Evolutionary conservation across 2,329 filamentous ascomycete genomes (phyloP).

Genomic region (Fusarium sp.): DNA sequence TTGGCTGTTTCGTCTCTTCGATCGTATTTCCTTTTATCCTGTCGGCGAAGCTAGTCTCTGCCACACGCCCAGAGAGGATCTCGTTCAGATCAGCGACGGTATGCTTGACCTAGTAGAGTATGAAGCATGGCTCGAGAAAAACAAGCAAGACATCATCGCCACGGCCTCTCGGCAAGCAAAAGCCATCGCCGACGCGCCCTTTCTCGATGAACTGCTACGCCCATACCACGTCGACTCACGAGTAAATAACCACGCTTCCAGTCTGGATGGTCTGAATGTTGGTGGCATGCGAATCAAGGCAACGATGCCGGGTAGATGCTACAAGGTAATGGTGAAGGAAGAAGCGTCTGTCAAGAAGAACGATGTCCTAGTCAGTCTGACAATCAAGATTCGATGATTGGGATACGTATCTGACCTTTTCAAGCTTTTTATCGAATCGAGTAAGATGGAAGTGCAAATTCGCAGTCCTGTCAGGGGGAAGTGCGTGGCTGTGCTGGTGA

Average conservation of each 20-base stretch:
- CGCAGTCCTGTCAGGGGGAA: constrained; percentile 43
- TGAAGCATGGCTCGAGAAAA: constrained; percentile 45
- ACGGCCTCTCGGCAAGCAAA: constrained; percentile 34
- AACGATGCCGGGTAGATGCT: constrained; percentile 49
- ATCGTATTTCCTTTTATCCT: constrained; percentile 48
- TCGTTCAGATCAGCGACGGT: constrained; percentile 43
- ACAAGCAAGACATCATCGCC: constrained; percentile 42
- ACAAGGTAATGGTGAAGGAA: constrained; percentile 45
- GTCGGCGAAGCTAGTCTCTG: constrained; percentile 45
- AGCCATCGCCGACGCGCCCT: constrained; percentile 43
- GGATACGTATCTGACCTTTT: constrained; percentile 2
- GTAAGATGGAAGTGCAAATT: constrained; percentile 52
- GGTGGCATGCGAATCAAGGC: constrained; percentile 43
- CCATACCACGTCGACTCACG: constrained; percentile 38
- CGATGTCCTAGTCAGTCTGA: constrained; percentile 43
- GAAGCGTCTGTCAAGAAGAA: constrained; percentile 41
- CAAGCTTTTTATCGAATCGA: constrained; percentile 49
- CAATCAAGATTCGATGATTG: neutral
- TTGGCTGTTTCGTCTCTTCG: constrained; percentile 47
- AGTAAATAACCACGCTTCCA: neutral
- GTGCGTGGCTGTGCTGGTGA: constrained; percentile 41
- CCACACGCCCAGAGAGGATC: constrained; percentile 29
- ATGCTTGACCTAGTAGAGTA: constrained; percentile 46
- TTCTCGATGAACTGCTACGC: constrained; percentile 43
- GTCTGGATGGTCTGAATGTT: neutral